Percentiles rank a stretch among this genome's conserved stretches.
These are phyloP conservation scores for Raffaelea ambrosiae DNA, from an alignment of 2,329 filamentous ascomycete species.

Conservation along the genomic window DNA sequence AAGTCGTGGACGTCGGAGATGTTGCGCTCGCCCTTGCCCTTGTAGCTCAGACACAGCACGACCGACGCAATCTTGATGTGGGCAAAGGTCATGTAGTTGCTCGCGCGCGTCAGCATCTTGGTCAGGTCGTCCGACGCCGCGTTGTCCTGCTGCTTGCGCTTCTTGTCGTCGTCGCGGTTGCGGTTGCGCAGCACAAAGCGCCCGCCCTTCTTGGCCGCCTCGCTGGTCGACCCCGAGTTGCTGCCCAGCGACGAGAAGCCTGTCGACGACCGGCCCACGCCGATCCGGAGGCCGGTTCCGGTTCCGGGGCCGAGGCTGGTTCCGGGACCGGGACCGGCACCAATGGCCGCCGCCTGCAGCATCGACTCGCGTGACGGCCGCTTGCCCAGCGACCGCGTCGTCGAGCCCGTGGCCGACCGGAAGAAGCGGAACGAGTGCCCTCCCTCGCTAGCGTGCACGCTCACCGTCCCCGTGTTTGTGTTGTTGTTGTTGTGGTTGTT, in stretches of 20 bases:
- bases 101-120: constrained; percentile 92
- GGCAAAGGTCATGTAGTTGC: constrained; percentile 94
- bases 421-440: constrained; percentile 45
- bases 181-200: constrained; percentile 44
- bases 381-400: constrained; percentile 32
- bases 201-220: constrained; percentile 36
- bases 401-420: constrained; percentile 29
- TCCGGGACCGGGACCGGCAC: background rate
- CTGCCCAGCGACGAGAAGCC: constrained; percentile 32
- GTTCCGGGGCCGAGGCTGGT: too few species aligned
- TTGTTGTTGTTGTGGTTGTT: background rate
- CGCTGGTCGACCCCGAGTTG: constrained; percentile 9
- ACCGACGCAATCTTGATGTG: constrained; percentile 94
- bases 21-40: constrained; percentile 91
- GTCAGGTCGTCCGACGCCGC: constrained; percentile 79
- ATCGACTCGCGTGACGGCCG: constrained; percentile 52
- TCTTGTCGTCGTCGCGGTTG: background rate
- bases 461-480: background rate
- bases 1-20: constrained; percentile 96
- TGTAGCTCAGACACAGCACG: constrained; percentile 91
- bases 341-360: constrained; percentile 15
- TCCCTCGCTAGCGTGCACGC: constrained; percentile 26
- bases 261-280: constrained; percentile 40
- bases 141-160: constrained; percentile 23
- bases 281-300: constrained; percentile 25